Conservation (phyloP, 305 asterid species). For the Solanum chacoense region DNA sequence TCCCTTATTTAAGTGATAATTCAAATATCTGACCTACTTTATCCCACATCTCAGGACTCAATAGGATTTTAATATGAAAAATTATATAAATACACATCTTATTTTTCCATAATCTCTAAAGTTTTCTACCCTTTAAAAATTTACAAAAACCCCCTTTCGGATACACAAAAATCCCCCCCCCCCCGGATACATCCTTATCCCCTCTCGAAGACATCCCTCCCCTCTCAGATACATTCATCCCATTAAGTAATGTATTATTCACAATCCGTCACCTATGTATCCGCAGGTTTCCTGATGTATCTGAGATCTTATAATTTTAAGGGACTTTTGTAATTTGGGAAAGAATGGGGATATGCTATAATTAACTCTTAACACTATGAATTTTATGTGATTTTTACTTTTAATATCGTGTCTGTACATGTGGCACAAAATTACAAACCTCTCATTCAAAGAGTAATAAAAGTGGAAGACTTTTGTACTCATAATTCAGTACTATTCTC, state of each 20-base stretch:
- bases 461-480: neutral
- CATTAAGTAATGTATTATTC: neutral
- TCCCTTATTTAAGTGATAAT: neutral
- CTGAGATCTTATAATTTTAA: too few relatives aligned
- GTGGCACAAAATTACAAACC: neutral
- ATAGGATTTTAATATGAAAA: neutral
- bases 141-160: too few relatives aligned
- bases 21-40: neutral
- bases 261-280: neutral
- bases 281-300: neutral
- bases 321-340: neutral
- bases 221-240: neutral
- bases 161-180: too few relatives aligned
- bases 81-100: too few relatives aligned
- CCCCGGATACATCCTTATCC: too few relatives aligned
- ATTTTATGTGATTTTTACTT: too few relatives aligned
- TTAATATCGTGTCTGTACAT: neutral
- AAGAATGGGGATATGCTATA: too few relatives aligned
- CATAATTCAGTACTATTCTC: neutral
- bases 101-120: too few relatives aligned
- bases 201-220: too few relatives aligned
- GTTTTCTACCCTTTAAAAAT: too few relatives aligned
- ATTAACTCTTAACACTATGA: too few relatives aligned
- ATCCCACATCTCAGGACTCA: neutral
- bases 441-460: neutral